Evolutionary conservation across 768 basidiomycete species (phyloP), one percentile per base, ranked within the genome.

Genomic region (Daedaleopsis sinensis): DNA sequence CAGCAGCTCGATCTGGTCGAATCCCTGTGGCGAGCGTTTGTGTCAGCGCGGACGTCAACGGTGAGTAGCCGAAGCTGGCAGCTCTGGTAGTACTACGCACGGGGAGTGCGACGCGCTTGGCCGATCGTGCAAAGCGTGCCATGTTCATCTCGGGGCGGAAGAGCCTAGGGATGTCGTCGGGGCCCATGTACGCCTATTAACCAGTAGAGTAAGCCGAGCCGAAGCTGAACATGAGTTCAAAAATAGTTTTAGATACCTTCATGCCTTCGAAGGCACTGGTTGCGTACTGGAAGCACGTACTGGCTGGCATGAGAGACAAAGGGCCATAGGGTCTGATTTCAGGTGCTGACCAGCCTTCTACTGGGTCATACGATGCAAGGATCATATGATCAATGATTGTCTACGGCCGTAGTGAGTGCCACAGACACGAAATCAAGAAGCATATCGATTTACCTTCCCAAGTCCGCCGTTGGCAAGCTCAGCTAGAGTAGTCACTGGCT

Each of bases 121-220:
- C 84, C 18, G 89, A 91, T 21, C 82, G 78, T 43, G 81, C 78
- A 71, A 97, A 80, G 21, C 95, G 87, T n/a, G 82, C 82, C 91
- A 96, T 93, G 72, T 96, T 96, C 73, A 83, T 74, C 27, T 91
- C 81, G 0, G 94, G 93, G 37, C 94, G 79, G 79, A 96, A 97
- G 43, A 96, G 75, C 7, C 90, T 80, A 0, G 86, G 80, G 50
- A 84, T 82, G 0, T 92, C 93, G 59, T 91, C 80, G 18, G 84
- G 82, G 12, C 84, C 87, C 3, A 84, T 64, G 72, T 90, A 90
- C 0, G 91, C 90, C 86, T 90, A 36, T 32, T 7, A 32, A 7
- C 7, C 4, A 32, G 27, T 7, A 32, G 7, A 32, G 27, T 32
- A 7, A 32, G 27, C 27, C 3, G 27, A 7, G 27, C 27, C 7